Conservation (phyloP, 352 stramenopile genomes). For the Peronospora tabacina region DNA sequence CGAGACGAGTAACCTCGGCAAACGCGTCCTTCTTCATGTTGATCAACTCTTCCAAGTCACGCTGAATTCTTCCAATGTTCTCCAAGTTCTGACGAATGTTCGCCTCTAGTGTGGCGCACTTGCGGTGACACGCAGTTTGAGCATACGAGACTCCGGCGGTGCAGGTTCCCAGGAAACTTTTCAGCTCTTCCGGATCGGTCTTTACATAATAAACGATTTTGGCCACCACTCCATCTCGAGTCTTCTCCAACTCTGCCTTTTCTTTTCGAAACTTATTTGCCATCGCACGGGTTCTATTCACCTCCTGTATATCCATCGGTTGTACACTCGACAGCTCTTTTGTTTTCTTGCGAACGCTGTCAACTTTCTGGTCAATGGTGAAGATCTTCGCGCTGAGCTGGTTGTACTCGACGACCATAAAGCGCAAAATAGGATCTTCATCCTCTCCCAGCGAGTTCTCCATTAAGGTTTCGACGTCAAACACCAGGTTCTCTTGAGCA, state of each 20-base stretch:
- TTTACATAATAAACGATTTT: conserved; percentile 45
- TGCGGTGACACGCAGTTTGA: conserved; percentile 40
- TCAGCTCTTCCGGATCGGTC: conserved; percentile 30
- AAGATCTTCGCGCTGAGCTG: conserved; percentile 38
- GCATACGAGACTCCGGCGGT: conserved; percentile 39
- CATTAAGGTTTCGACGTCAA: conserved; percentile 31
- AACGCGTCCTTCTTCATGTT: conserved; percentile 39
- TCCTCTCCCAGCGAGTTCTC: conserved; percentile 32
- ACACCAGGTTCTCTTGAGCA: conserved; percentile 10
- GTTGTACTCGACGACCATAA: conserved; percentile 59
- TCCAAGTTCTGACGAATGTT: conserved; percentile 32
- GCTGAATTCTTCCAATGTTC: conserved; percentile 32
- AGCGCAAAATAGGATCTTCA: conserved; percentile 44
- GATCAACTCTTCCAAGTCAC: conserved; percentile 55
- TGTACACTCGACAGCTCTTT: conserved; percentile 30
- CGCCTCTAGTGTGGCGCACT: conserved; percentile 38
- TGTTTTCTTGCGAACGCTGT: conserved; percentile 24
- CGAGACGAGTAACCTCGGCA: conserved; percentile 46
- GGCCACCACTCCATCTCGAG: conserved; percentile 44
- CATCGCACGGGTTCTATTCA: conserved; percentile 12
- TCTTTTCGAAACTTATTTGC: conserved; percentile 20
- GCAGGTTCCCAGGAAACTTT: conserved; percentile 30
- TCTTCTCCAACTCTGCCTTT: conserved; percentile 28
- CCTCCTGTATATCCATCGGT: conserved; percentile 31
- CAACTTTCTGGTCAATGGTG: conserved; percentile 34